Evolutionary conservation across 352 stramenopile species (phyloP), one percentile per base, ranked within the genome.

Genomic region (Phytophthora rubi): DNA sequence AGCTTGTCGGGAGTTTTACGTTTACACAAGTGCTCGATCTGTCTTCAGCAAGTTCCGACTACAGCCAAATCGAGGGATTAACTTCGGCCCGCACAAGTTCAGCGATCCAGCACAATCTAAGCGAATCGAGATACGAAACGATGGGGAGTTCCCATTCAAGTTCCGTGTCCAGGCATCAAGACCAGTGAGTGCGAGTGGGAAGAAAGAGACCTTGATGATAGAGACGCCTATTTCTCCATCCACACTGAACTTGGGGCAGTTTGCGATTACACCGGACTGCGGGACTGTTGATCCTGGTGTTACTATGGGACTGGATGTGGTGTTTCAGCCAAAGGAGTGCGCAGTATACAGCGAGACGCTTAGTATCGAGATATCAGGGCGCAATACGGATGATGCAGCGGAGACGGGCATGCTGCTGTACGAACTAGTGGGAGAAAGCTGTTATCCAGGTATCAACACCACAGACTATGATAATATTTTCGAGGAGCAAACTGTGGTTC

Each of bases 401-500:
- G 80, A 84, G 56, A 64, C 71, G 6, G 73, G 85, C 4, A 76
- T 78, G 28, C 57, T 92, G 15, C 53, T 82, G 6, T 98, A 98
- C 60, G 94, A 98, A 57, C 59, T 98, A 6, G 74, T 96, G 12
- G 96, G 89, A 8, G 96, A 99, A 71, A 97, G 89, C 48, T 98
- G 95, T 75, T 93, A 93, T n/a, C 96, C 96, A n/a, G 91, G 86
- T 0, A 98, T 99, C 69, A 88, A 88, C 44, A 91, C 81, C 6
- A 83, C 68, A 10, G 90, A 98, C 59, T 97, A 80, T 44, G 81
- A 97, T 26, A 90, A 76, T 44, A 98, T 99, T 55, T 99, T 99
- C 59, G 96, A 99, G 70, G 96, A 98, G 77, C 96, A 99, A 66
- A 94, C 90, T 6, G 93, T 99, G 18, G 81, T 98, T 47, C 81